Evolutionary conservation across 257 asterid genomes (phyloP).

Genomic region (Nicotiana noctiflora): DNA sequence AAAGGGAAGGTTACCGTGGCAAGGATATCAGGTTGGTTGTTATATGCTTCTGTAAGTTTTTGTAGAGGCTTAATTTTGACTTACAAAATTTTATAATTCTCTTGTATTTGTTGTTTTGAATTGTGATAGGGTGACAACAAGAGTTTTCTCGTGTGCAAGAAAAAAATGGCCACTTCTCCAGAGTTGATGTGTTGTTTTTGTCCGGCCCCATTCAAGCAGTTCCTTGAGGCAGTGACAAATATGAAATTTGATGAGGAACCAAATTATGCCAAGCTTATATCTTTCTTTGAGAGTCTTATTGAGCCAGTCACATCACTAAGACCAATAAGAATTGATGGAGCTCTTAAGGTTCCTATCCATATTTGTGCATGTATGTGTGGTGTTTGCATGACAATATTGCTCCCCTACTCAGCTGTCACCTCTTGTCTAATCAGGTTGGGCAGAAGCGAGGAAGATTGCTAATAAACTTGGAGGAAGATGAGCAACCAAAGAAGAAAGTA

Average conservation of each 20-base stretch:
- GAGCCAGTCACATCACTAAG: slow-evolving; percentile 79
- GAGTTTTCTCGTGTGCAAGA: slow-evolving; percentile 88
- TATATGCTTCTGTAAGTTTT: slow-evolving; percentile 7
- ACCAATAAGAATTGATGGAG: slow-evolving; percentile 96
- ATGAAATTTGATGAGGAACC: slow-evolving; percentile 99
- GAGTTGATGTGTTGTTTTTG: slow-evolving; percentile 99
- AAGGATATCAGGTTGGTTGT: slow-evolving; percentile 85
- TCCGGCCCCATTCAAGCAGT: slow-evolving; percentile 83
- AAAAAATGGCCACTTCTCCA: slow-evolving; percentile 97
- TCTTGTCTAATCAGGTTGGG: slow-evolving; percentile 53
- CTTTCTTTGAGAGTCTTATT: slow-evolving; percentile 78
- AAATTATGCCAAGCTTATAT: slow-evolving; percentile 74
- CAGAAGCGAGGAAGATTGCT: slow-evolving; percentile 90
- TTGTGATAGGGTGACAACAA: slow-evolving; percentile 87
- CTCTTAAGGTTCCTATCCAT: slow-evolving; percentile 61
- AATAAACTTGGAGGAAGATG: slow-evolving; percentile 89
- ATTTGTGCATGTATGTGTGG: not conserved
- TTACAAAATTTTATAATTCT: not conserved
- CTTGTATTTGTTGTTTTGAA: slow-evolving; percentile 12
- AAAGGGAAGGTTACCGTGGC: slow-evolving; percentile 97
- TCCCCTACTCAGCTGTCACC: not conserved
- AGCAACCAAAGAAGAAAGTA: slow-evolving; percentile 96
- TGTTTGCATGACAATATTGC: not conserved
- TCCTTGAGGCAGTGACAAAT: slow-evolving; percentile 98
- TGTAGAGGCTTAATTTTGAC: not conserved